These are phyloP conservation scores for Leucocoprinus sp. DNA, from an alignment of 768 basidiomycete species.

Conservation along the genomic window DNA sequence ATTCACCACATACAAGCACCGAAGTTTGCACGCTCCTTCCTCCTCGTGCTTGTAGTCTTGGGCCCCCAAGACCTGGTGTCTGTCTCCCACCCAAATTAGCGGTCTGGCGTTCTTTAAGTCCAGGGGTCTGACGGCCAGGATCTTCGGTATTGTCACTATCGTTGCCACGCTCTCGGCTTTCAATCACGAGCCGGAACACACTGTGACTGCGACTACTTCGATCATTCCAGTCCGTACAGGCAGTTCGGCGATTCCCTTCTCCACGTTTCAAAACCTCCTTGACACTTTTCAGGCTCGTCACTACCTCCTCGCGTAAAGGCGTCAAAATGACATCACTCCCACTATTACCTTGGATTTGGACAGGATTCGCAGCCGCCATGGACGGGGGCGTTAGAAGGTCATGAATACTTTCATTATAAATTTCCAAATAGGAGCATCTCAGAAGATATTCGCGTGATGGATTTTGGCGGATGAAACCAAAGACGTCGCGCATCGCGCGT, in stretches of 20 bases:
- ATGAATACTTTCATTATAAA: constrained; percentile 89
- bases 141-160: constrained; percentile 39
- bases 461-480: constrained; percentile 71
- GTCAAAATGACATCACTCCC: constrained; percentile 56
- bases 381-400: constrained; percentile 75
- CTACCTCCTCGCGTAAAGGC: constrained; percentile 85
- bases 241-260: constrained; percentile 81
- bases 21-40: constrained; percentile 74
- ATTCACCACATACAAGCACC: constrained; percentile 45
- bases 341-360: constrained; percentile 65
- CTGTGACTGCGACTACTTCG: constrained; percentile 91
- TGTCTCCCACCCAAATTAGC: constrained; percentile 37
- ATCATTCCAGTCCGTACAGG: constrained; percentile 99
- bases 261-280: constrained; percentile 79
- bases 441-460: constrained; percentile 86
- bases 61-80: constrained; percentile 40
- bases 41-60: constrained; percentile 66
- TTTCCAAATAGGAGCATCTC: constrained; percentile 92
- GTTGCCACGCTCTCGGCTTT: constrained; percentile 63
- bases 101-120: constrained; percentile 30
- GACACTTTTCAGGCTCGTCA: constrained; percentile 84
- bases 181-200: constrained; percentile 88
- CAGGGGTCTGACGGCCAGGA: constrained; percentile 38
- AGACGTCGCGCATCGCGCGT: constrained; percentile 86
- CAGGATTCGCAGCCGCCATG: constrained; percentile 45